These are phyloP conservation scores for Vanderwaltozyma verrucispora DNA, from an alignment of 805 yeast species.

Conservation along the genomic window DNA sequence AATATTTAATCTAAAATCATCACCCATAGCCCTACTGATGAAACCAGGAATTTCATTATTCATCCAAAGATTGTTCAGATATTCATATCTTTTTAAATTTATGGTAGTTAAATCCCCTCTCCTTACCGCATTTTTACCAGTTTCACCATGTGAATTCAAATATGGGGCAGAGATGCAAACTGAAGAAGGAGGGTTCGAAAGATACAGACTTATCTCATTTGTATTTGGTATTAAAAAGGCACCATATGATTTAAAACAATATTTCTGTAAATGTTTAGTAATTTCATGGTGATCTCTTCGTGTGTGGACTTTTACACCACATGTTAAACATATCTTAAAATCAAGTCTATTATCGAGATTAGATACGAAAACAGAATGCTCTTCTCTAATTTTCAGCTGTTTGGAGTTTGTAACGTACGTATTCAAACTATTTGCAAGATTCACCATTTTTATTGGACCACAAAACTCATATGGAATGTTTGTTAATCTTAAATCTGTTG, in stretches of 20 bases:
- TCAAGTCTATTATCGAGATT: conserved; percentile 30
- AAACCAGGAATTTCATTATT: conserved; percentile 47
- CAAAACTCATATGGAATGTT: conserved; percentile 36
- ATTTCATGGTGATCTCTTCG: conserved; percentile 25
- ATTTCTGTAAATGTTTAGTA: conserved; percentile 20
- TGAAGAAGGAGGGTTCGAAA: conserved; percentile 26
- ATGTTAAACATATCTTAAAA: conserved; percentile 35
- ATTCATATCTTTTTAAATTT: conserved; percentile 41
- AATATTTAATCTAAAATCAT: conserved; percentile 22
- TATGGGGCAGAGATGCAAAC: conserved; percentile 52
- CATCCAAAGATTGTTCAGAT: conserved; percentile 51
- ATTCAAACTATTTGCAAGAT: conserved; percentile 39
- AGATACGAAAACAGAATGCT: conserved; percentile 20
- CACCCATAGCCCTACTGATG: conserved; percentile 32
- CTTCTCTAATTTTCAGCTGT: conserved; percentile 21
- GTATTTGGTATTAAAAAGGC: conserved; percentile 30
- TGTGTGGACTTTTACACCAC: conserved; percentile 34
- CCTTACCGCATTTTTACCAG: conserved; percentile 43
- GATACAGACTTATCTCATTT: conserved; percentile 25
- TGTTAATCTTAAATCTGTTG: conserved; percentile 5
- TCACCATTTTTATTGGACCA: conserved; percentile 41
- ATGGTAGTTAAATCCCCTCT: conserved; percentile 48
- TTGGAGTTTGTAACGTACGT: conserved; percentile 30
- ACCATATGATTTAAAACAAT: conserved; percentile 28
- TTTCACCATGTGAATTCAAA: conserved; percentile 66